Conservation (phyloP, 2,329 filamentous ascomycete genomes). For the Alternaria gaisen region DNA sequence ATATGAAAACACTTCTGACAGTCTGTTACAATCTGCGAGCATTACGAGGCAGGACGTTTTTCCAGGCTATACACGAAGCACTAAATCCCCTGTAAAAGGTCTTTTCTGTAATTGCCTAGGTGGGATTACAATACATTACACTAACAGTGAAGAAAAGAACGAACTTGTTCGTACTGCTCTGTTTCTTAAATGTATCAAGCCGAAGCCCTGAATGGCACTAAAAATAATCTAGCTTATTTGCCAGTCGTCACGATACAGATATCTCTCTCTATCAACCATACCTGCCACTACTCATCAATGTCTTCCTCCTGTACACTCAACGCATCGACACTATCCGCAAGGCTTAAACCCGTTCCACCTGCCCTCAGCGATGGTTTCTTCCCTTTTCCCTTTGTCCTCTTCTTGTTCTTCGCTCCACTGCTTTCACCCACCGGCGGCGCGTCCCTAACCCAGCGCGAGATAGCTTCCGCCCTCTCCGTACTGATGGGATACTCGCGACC, state of each 20-base stretch:
- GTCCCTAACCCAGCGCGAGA: constrained; percentile 73
- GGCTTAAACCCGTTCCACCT: constrained; percentile 15
- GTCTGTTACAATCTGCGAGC: not conserved
- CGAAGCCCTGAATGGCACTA: not conserved
- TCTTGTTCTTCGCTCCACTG: constrained; percentile 45
- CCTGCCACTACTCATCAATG: constrained; percentile 4
- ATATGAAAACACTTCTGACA: not conserved
- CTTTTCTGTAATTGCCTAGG: not conserved
- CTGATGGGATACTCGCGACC: constrained; percentile 74
- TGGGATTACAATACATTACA: not conserved
- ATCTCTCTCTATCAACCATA: not conserved
- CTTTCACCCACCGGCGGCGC: constrained; percentile 54
- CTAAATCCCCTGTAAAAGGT: not conserved
- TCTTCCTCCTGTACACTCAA: constrained; percentile 26
- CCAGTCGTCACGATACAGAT: not conserved
- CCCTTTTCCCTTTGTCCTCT: constrained; percentile 39
- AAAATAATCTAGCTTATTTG: not conserved
- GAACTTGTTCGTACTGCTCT: not conserved
- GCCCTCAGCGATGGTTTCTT: not conserved
- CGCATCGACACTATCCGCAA: constrained; percentile 31
- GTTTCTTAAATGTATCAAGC: not conserved
- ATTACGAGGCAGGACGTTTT: not conserved
- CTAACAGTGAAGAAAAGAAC: not conserved
- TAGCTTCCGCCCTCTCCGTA: constrained; percentile 73
- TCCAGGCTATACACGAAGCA: not conserved